These are phyloP conservation scores for Debaryomyces udenii DNA, from an alignment of 1,139 yeast species.

Conservation along the genomic window DNA sequence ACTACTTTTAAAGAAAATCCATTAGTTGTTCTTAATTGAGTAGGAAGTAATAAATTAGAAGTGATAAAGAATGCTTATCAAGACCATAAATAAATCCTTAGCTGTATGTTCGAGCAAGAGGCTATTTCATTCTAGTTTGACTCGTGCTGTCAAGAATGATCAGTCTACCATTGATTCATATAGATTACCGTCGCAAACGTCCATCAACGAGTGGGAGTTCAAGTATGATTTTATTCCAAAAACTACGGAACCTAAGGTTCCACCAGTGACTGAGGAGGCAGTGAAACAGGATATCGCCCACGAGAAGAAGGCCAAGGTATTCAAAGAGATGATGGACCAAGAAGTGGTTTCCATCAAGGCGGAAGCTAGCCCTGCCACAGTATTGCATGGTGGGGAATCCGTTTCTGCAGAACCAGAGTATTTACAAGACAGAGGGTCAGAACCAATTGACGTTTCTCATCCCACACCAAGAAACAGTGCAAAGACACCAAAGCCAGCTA, in stretches of 20 bases:
- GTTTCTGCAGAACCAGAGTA: conserved; percentile 44
- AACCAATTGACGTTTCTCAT: conserved; percentile 25
- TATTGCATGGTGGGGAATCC: conserved; percentile 48
- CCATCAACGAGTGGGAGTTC: conserved; percentile 54
- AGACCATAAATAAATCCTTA: conserved; percentile 4
- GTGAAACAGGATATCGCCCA: conserved; percentile 52
- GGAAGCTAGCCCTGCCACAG: conserved; percentile 47
- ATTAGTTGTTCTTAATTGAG: neutral
- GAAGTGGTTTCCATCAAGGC: conserved; percentile 47
- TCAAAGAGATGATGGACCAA: conserved; percentile 41
- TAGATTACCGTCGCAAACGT: conserved; percentile 50
- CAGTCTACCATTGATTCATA: conserved; percentile 49
- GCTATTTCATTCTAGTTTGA: conserved; percentile 4
- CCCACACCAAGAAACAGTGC: conserved; percentile 13
- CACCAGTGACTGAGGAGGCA: conserved; percentile 55
- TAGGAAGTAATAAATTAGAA: neutral
- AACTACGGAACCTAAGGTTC: conserved; percentile 50
- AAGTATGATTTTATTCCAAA: conserved; percentile 54
- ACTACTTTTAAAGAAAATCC: neutral
- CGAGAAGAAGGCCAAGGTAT: conserved; percentile 44
- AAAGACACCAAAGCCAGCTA: conserved; percentile 34
- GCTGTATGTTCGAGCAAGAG: conserved; percentile 4
- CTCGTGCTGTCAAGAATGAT: conserved; percentile 42
- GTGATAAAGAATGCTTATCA: conserved; percentile 4
- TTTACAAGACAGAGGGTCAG: conserved; percentile 40